Conservation (phyloP, 169 alveolate species). For the Eimeria necatrix region DNA sequence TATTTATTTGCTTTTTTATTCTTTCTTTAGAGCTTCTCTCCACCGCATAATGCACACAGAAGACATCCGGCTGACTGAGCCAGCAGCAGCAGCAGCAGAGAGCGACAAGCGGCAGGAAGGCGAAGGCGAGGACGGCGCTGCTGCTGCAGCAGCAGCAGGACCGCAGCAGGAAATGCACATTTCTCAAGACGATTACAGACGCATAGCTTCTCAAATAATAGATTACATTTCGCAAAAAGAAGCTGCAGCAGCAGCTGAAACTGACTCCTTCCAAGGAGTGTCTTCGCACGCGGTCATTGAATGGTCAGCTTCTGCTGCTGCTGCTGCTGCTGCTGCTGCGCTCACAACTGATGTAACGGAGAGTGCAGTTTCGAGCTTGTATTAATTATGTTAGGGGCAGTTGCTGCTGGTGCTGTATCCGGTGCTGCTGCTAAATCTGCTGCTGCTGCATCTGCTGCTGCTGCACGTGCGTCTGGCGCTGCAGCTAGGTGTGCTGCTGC, state of each 20-base stretch:
- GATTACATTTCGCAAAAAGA: conserved; percentile 47
- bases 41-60: conserved; percentile 70
- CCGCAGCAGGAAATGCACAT: conserved; percentile 17
- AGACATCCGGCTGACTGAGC: conserved; percentile 39
- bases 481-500: no score
- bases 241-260: not conserved
- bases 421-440: no score
- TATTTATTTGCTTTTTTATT: not conserved
- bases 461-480: no score
- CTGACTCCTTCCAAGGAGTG: conserved; percentile 29
- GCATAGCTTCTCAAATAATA: conserved; percentile 57
- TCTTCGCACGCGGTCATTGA: conserved; percentile 40
- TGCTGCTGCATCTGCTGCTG: no score
- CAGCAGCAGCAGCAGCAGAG: conserved; percentile 27
- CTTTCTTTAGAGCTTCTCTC: conserved; percentile 57
- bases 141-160: not conserved
- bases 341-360: no score
- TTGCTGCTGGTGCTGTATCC: no score
- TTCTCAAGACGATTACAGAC: conserved; percentile 61
- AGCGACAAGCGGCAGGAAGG: not conserved
- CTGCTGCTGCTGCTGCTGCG: no score
- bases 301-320: conserved; percentile 16
- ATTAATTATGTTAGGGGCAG: no score
- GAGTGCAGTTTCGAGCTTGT: no score
- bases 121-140: not conserved